These are phyloP conservation scores for Alopecurus myosuroides DNA, from an alignment of 176 grass and related monocot genomes.

Conservation along the genomic window DNA sequence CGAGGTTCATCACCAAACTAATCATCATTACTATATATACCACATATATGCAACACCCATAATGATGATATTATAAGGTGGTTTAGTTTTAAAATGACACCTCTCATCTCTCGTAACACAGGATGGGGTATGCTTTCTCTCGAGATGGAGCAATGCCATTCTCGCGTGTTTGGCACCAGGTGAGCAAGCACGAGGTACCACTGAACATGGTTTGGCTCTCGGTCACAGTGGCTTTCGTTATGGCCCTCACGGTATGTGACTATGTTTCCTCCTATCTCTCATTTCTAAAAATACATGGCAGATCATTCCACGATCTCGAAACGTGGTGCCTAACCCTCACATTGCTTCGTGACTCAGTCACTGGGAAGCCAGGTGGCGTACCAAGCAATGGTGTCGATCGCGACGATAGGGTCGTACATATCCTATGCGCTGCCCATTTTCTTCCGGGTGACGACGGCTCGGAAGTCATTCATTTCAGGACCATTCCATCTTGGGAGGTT, in stretches of 20 bases:
- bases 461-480: constrained; percentile 46
- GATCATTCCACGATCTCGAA: no score
- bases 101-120: neutral
- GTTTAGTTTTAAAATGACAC: neutral
- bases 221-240: constrained; percentile 35
- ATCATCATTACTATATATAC: neutral
- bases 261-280: neutral
- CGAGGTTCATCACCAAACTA: constrained; percentile 18
- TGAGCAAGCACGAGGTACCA: constrained; percentile 60
- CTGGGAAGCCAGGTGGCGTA: constrained; percentile 84
- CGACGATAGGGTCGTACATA: constrained; percentile 80
- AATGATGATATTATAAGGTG: neutral
- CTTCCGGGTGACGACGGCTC: constrained; percentile 68
- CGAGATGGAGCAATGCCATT: constrained; percentile 65
- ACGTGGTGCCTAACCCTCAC: neutral
- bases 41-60: neutral
- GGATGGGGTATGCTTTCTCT: constrained; percentile 72
- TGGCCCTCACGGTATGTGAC: constrained; percentile 42
- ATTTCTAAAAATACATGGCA: neutral
- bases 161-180: constrained; percentile 36
- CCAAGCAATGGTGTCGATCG: constrained; percentile 99
- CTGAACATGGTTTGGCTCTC: constrained; percentile 68
- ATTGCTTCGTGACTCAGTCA: constrained; percentile 34
- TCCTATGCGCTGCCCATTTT: constrained; percentile 83
- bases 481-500: constrained; percentile 53